Evolutionary conservation across 1,139 yeast genomes (phyloP).

Genomic region (Scheffersomyces segobiensis): DNA sequence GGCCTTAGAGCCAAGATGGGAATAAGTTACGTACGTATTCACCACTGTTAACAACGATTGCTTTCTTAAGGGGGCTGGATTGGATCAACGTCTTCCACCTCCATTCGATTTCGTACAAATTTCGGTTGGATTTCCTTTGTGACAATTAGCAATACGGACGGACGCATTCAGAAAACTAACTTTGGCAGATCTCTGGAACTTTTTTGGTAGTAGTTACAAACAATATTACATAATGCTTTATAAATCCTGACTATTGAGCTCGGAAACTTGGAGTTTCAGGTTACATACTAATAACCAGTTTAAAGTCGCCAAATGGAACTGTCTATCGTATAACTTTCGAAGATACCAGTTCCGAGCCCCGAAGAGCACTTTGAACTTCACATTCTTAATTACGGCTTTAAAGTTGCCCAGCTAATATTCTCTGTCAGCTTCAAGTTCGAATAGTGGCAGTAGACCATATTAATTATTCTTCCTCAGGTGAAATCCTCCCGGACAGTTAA

Average conservation of each 20-base stretch:
- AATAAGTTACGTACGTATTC: neutral
- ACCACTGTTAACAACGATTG: neutral
- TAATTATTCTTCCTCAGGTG: no score
- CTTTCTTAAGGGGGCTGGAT: neutral
- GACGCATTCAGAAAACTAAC: no score
- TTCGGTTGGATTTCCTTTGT: neutral
- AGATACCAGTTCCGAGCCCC: neutral
- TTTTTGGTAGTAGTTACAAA: neutral
- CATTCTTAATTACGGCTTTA: no score
- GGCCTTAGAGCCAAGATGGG: neutral
- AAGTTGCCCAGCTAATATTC: no score
- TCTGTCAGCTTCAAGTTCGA: no score
- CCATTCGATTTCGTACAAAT: neutral
- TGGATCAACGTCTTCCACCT: neutral
- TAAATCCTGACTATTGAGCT: neutral
- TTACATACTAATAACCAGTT: neutral
- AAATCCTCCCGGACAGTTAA: no score
- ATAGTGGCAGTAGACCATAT: neutral
- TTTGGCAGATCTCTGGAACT: no score
- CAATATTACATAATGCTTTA: neutral
- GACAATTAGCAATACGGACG: neutral
- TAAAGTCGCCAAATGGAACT: neutral
- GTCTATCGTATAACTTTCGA: neutral
- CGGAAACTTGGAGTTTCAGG: neutral
- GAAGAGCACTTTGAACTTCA: neutral